These are phyloP conservation scores for Naganishia cerealis DNA, from an alignment of 1,284 basidiomycete genomes.

Conservation along the genomic window DNA sequence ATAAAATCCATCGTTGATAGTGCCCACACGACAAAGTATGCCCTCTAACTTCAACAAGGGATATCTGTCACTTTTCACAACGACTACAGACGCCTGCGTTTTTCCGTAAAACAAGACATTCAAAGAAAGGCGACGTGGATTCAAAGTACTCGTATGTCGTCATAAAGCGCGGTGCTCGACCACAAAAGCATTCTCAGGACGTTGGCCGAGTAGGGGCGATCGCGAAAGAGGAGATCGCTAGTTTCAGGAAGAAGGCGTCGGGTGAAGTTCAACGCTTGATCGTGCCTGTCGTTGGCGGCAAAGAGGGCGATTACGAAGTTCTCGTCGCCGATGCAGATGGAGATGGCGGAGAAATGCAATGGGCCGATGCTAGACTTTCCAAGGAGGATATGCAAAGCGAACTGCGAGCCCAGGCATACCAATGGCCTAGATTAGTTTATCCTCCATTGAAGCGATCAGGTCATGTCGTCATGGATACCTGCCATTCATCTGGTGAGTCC, in stretches of 20 bases:
- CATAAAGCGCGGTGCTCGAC: slow-evolving; percentile 75
- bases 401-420: slow-evolving; percentile 59
- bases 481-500: slow-evolving; percentile 71
- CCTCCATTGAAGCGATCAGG: slow-evolving; percentile 88
- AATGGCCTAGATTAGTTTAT: slow-evolving; percentile 87
- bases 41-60: slow-evolving; percentile 62
- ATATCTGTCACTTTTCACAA: slow-evolving; percentile 81
- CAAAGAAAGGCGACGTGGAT: slow-evolving; percentile 77
- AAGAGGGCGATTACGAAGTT: slow-evolving; percentile 38
- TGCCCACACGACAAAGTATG: slow-evolving; percentile 90
- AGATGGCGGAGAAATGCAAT: slow-evolving; percentile 7
- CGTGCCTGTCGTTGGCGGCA: slow-evolving; percentile 28
- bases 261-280: slow-evolving; percentile 44
- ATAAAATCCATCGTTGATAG: slow-evolving; percentile 53
- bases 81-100: slow-evolving; percentile 81
- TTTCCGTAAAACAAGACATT: slow-evolving; percentile 82
- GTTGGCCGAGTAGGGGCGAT: slow-evolving; percentile 35
- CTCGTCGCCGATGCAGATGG: neutral
- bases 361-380: slow-evolving; percentile 26
- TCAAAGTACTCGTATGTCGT: slow-evolving; percentile 88
- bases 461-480: slow-evolving; percentile 89
- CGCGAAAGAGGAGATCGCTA: slow-evolving; percentile 36
- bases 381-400: slow-evolving; percentile 33
- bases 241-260: slow-evolving; percentile 38
- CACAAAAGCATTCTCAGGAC: slow-evolving; percentile 47